phyloP scores from a whole-genome alignment of 129 eudicot species.

The Saussurea involucrata region DNA sequence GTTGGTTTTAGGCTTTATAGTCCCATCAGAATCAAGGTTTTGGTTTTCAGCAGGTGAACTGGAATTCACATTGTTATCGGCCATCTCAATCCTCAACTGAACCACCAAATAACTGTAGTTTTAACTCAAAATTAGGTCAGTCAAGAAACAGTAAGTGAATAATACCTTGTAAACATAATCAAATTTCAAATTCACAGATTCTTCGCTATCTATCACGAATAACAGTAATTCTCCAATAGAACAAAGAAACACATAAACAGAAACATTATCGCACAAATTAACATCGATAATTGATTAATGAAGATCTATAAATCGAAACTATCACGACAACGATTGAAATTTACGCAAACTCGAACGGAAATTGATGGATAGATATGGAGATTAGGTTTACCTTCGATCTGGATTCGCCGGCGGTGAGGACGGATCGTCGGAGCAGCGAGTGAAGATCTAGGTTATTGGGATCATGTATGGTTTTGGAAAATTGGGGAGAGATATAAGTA shows the following conservation, averaged over 20 bases:
- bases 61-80: constrained; percentile 34
- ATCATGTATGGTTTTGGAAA: neutral
- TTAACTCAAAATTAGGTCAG: constrained; percentile 1
- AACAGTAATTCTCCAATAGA: neutral
- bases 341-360: neutral
- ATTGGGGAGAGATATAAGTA: neutral
- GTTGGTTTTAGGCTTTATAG: constrained; percentile 20
- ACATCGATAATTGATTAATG: neutral
- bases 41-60: constrained; percentile 25
- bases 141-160: neutral
- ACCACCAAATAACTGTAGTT: neutral
- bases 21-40: constrained; percentile 35
- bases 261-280: neutral
- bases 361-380: neutral
- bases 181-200: neutral
- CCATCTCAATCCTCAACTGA: constrained; percentile 28
- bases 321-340: neutral
- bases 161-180: neutral
- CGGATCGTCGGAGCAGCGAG: constrained; percentile 3
- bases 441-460: constrained; percentile 5
- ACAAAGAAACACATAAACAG: neutral
- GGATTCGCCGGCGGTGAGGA: constrained; percentile 7
- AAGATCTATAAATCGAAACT: constrained; percentile 9
- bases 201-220: neutral
- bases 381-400: constrained; percentile 21